Evolutionary conservation across 176 grass and related monocot genomes (phyloP), one percentile per base, ranked within the genome.

Genomic region (Raddia distichophylla): DNA sequence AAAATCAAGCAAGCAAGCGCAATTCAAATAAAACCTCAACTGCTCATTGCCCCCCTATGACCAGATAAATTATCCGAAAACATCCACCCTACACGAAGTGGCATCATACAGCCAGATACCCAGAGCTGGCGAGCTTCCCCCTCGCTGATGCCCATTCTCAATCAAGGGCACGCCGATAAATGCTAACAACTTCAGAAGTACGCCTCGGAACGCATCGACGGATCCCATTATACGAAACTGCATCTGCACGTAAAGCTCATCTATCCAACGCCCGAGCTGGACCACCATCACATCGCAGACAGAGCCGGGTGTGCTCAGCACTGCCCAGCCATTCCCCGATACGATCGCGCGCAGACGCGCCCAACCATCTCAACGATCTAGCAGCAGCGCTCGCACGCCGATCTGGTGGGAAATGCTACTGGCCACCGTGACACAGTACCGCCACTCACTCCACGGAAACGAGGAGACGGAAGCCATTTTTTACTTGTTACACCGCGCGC

Each of bases 211-310:
- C 3, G 49, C 58, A 8, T 10, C 48, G 42, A 34, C 59, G 74
- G 60, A 86, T 86, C 76, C 20, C 57, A 45, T 32, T 62, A 72
- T 15, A 69, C 8, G 3, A 54, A 55, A 73, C 40, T 44, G 68
- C 59, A 65, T 57, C 60, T 47, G 60, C 59, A 55, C 47, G 76
- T 63, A 48, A 85, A 71, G 74, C 65, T 40, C 32, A 16, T 3
- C 0, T 2, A 45, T 12, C 32, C 1, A 11, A 5, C 37, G 35
- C 27, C 27, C 27, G 27, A 27, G 27, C 37, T 40, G 37, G 37
- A 40, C 37, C 37, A 40, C 4, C 37, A 40, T 40, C 37, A 40
- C 37, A 40, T 40, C 37, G 4, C 37, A 40, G 37, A 40, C 37
- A 40, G 37, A 2, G 37, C 37, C 37, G 37, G 4, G 37, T 40